Evolutionary conservation across 2,329 filamentous ascomycete species (phyloP), one percentile per base, ranked within the genome.

Genomic region (Colletotrichum sidae): DNA sequence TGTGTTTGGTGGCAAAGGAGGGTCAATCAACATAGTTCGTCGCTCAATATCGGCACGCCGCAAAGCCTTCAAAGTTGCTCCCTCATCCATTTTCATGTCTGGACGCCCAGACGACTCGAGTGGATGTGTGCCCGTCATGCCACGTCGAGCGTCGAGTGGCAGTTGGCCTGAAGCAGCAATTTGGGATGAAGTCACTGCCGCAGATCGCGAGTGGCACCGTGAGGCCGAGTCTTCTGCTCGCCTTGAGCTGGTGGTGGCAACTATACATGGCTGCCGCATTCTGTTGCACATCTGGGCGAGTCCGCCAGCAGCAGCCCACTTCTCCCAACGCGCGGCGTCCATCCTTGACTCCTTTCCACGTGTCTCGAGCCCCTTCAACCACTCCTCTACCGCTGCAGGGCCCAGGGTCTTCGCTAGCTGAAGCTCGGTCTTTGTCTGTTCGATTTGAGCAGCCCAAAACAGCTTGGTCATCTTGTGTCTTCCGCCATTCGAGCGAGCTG

Each of bases 241-340:
- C 42, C 25, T 10, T 8, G 12, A 35, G 8, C 13, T 34, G 15
- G 25, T 25, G 25, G 25, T 25, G 25, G 25, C 25, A 25, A 25
- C 4, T 25, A 25, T 25, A 25, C 25, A 25, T 25, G 25, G 25
- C 25, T 25, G 25, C 25, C 25, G 25, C 25, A 25, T 25, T 25
- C 44, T 25, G 25, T 68, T 76, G 54, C 77, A 74, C 72, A 84
- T 80, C 45, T 75, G 76, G 9, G 66, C 49, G 45, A 81, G 59
- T 39, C 80, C 80, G 52, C 82, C 82, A 45, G 83, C 77, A 4
- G 72, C 70, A 68, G 90, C 88, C 88, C 91, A 95, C 71, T 88
- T 90, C 73, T 94, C 92, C 90, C 92, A 95, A 54, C 90, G 86
- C 35, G 86, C 83, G 37, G 87, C 84, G 73, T 92, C 88, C 10